phyloP scores from a whole-genome alignment of 2,329 filamentous ascomycete species.

The Colletotrichum musae region DNA sequence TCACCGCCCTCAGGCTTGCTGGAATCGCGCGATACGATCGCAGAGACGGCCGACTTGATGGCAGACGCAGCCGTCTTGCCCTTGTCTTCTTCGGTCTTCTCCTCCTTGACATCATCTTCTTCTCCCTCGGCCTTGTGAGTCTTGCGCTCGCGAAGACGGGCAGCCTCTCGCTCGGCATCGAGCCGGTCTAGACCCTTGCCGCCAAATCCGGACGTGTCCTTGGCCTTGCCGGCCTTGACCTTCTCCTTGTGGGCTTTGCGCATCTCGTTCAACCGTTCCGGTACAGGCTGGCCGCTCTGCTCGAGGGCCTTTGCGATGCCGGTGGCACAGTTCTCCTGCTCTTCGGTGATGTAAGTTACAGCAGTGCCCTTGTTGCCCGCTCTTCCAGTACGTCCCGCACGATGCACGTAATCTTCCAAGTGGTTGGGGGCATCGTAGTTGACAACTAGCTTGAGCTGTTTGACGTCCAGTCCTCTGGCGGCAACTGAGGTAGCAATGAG shows the following conservation, averaged over 20 bases:
- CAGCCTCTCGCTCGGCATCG: conserved; percentile 90
- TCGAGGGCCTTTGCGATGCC: conserved; percentile 93
- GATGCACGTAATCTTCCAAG: conserved; percentile 96
- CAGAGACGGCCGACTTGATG: conserved; percentile 74
- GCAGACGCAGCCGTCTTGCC: conserved; percentile 76
- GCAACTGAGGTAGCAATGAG: conserved; percentile 96
- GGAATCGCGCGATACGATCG: conserved; percentile 67
- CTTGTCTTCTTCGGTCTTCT: conserved; percentile 80
- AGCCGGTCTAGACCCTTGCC: conserved; percentile 94
- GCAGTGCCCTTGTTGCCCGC: conserved; percentile 96
- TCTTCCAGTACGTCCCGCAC: conserved; percentile 92
- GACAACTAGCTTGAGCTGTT: conserved; percentile 94
- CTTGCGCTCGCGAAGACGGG: conserved; percentile 88
- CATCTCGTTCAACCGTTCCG: conserved; percentile 77
- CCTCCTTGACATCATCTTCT: conserved; percentile 83
- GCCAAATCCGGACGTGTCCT: conserved; percentile 90
- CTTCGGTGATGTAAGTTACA: conserved; percentile 92
- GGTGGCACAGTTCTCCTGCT: conserved; percentile 91
- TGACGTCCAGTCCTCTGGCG: conserved; percentile 94
- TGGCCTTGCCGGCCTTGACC: conserved; percentile 92
- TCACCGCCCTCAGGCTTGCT: conserved; percentile 60
- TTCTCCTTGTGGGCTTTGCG: conserved; percentile 86
- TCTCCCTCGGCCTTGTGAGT: conserved; percentile 90
- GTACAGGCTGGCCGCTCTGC: conserved; percentile 88
- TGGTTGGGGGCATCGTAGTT: conserved; percentile 97